phyloP scores from a whole-genome alignment of 108 stramenopile genomes.

The Epipyxis sp. region DNA sequence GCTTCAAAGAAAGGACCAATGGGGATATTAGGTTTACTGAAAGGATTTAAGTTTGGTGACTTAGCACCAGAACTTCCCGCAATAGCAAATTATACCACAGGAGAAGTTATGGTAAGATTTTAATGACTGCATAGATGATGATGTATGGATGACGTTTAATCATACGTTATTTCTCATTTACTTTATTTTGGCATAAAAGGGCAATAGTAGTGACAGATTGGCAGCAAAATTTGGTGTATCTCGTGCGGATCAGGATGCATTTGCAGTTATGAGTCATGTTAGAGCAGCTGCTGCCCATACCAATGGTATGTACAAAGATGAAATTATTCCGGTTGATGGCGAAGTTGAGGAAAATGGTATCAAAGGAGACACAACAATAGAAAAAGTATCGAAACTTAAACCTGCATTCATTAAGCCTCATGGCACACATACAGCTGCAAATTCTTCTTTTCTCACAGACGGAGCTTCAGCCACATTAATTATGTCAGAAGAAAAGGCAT shows the following conservation, averaged over 20 bases:
- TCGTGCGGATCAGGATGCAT: constrained; percentile 89
- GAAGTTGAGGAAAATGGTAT: constrained; percentile 85
- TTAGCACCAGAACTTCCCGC: constrained; percentile 89
- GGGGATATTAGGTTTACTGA: constrained; percentile 67
- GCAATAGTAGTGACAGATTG: constrained; percentile 18
- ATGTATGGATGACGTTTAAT: constrained; percentile 80
- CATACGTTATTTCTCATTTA: no score
- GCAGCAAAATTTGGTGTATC: constrained; percentile 51
- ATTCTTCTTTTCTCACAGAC: constrained; percentile 91
- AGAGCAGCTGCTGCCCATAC: constrained; percentile 83
- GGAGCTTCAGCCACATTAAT: constrained; percentile 87
- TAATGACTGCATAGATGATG: constrained; percentile 84
- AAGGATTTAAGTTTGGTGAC: constrained; percentile 69
- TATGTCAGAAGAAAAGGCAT: constrained; percentile 88
- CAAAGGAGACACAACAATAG: constrained; percentile 82
- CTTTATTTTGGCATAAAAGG: neutral
- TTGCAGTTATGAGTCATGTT: constrained; percentile 79
- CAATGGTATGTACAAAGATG: constrained; percentile 85
- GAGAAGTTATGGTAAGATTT: constrained; percentile 99
- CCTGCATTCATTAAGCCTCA: constrained; percentile 90
- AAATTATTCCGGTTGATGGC: constrained; percentile 78
- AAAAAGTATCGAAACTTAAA: constrained; percentile 84
- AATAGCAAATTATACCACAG: constrained; percentile 97
- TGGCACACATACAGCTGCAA: constrained; percentile 98
- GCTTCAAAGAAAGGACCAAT: constrained; percentile 88